A percentile compares a stretch with the other conserved stretches of the same genome.
Evolutionary conservation across 805 yeast genomes (phyloP).

Genomic region (Limtongia smithiae): DNA sequence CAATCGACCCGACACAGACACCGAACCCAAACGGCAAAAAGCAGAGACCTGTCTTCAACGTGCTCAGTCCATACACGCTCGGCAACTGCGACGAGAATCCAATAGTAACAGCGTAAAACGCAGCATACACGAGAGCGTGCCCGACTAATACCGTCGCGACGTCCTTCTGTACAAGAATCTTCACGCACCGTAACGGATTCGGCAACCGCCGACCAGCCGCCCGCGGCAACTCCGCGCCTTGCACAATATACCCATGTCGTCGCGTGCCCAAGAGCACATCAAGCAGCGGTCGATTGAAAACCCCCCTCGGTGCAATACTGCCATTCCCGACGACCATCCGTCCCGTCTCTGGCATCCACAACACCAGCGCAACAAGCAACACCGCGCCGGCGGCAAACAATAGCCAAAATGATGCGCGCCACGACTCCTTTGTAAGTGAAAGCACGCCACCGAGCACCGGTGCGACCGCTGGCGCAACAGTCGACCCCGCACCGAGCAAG

Average conservation of each 20-base stretch:
- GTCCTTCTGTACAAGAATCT: constrained; percentile 44
- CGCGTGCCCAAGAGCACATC: constrained; percentile 5
- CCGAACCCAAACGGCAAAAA: constrained; percentile 73
- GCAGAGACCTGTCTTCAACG: constrained; percentile 62
- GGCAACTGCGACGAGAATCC: constrained; percentile 57
- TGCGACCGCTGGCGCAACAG: constrained; percentile 69
- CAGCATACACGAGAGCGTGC: constrained; percentile 58
- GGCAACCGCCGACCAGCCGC: constrained; percentile 3
- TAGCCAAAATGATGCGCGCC: constrained; percentile 90
- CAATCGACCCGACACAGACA: constrained; percentile 57
- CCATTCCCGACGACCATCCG: constrained; percentile 62
- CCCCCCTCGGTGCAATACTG: constrained; percentile 56
- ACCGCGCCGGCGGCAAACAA: constrained; percentile 63
- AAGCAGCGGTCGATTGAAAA: constrained; percentile 14
- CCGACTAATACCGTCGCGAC: constrained; percentile 53
- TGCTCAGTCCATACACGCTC: constrained; percentile 48
- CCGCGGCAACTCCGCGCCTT: not conserved
- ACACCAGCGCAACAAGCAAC: constrained; percentile 47
- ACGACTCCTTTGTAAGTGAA: constrained; percentile 60
- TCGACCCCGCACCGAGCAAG: constrained; percentile 71
- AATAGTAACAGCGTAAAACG: constrained; percentile 69
- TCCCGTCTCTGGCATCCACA: constrained; percentile 74
- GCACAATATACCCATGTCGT: not conserved
- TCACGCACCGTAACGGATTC: constrained; percentile 33
- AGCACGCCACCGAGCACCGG: constrained; percentile 66